Conservation (phyloP, 257 asterid genomes). For the Penstemon barbatus region DNA sequence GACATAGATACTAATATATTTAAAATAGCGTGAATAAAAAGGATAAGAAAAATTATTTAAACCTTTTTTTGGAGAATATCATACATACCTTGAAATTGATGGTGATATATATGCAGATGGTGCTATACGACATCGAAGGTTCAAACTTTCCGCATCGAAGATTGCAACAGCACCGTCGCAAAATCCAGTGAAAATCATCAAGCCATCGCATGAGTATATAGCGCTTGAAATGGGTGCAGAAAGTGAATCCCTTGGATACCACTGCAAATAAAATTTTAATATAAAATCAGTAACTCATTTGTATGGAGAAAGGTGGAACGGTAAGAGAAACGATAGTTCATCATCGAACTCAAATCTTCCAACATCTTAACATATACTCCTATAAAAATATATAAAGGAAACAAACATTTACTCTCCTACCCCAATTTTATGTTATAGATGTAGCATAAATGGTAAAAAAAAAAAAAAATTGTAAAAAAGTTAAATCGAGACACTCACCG, state of each 20-base stretch:
- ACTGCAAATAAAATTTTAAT: constrained; percentile 45
- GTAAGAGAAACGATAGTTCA: not conserved
- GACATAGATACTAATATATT: not conserved
- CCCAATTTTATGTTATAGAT: constrained; percentile 3
- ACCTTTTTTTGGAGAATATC: no score
- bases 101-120: constrained; percentile 73
- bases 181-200: constrained; percentile 69
- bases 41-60: no score
- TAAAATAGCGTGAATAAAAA: no score
- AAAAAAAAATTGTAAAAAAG: not conserved
- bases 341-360: not conserved
- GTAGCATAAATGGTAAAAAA: constrained; percentile 8
- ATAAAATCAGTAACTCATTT: constrained; percentile 9
- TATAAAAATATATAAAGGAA: not conserved
- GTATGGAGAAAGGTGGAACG: not conserved
- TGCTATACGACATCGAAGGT: constrained; percentile 75
- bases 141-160: constrained; percentile 68
- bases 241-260: constrained; percentile 85
- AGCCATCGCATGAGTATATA: constrained; percentile 80
- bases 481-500: constrained; percentile 47
- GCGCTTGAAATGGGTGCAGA: constrained; percentile 78
- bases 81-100: constrained; percentile 62
- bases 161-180: constrained; percentile 89
- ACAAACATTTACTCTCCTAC: not conserved
- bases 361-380: not conserved